Evolutionary conservation across 78 protist species (phyloP).

Genomic region (Speleostelium caveatum): DNA sequence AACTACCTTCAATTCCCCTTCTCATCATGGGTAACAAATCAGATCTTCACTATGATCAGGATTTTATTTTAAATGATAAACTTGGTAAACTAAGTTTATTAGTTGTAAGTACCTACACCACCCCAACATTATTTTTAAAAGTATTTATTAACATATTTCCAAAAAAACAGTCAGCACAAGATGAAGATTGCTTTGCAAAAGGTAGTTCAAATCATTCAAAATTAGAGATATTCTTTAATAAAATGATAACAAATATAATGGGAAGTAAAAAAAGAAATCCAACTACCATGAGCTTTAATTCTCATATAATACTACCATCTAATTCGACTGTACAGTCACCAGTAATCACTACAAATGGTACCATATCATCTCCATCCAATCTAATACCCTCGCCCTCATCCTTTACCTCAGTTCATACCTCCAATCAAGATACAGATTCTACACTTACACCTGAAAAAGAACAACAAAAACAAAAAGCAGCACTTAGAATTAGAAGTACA

Average conservation of each 20-base stretch:
- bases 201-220: neutral
- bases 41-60: slow-evolving; percentile 37
- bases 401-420: neutral
- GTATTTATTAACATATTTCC: neutral
- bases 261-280: slow-evolving; percentile 13
- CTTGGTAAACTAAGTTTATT: slow-evolving; percentile 55
- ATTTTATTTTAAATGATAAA: slow-evolving; percentile 28
- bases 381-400: neutral
- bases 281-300: slow-evolving; percentile 12
- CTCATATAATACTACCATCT: neutral
- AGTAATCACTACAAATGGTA: neutral
- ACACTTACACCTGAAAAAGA: neutral
- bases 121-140: neutral
- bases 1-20: slow-evolving; percentile 29
- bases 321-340: neutral
- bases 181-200: neutral
- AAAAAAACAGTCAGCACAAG: slow-evolving; percentile 6
- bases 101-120: slow-evolving; percentile 17
- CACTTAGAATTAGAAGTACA: slow-evolving; percentile 25
- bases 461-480: neutral
- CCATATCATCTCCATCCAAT: neutral
- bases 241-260: slow-evolving; percentile 57
- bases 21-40: slow-evolving; percentile 55
- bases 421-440: neutral
- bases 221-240: slow-evolving; percentile 62